These are phyloP conservation scores for Aspergillus sp. DNA, from an alignment of 2,329 filamentous ascomycete species.

Conservation along the genomic window DNA sequence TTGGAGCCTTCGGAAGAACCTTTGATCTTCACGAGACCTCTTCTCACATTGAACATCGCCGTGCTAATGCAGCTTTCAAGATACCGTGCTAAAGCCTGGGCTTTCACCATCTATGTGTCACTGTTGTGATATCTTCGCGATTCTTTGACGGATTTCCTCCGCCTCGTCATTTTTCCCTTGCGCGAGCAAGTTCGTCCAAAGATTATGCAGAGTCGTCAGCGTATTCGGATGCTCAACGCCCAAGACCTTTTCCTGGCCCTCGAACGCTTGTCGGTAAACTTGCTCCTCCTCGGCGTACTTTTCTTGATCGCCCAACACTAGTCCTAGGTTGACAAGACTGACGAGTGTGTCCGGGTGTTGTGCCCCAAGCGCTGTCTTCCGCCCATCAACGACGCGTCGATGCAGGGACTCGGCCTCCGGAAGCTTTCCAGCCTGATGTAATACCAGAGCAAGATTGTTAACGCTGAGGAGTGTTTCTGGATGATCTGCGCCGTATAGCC, in stretches of 20 bases:
- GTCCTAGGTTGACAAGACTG: background rate
- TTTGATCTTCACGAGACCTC: too few relatives aligned
- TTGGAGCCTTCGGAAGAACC: too few relatives aligned
- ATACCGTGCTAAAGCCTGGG: too few relatives aligned
- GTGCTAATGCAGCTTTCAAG: too few relatives aligned
- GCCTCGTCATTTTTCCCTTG: background rate
- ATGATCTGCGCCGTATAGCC: background rate
- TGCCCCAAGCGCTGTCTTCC: background rate
- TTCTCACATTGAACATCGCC: too few relatives aligned
- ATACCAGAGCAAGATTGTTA: background rate
- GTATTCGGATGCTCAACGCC: background rate
- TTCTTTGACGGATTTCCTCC: background rate
- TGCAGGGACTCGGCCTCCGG: background rate
- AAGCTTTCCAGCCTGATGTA: background rate
- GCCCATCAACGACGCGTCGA: background rate
- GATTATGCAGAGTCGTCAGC: background rate
- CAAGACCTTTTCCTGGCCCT: background rate
- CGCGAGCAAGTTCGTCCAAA: background rate
- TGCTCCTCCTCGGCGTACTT: background rate
- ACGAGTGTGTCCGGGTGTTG: background rate
- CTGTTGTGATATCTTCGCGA: background rate
- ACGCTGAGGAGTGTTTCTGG: background rate
- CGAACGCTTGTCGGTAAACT: background rate
- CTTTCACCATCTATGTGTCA: too few relatives aligned
- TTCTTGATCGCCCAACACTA: background rate